Evolutionary conservation across 495 filamentous ascomycete species (phyloP), one percentile per base, ranked within the genome.

Genomic region (Cairneyella variabilis): DNA sequence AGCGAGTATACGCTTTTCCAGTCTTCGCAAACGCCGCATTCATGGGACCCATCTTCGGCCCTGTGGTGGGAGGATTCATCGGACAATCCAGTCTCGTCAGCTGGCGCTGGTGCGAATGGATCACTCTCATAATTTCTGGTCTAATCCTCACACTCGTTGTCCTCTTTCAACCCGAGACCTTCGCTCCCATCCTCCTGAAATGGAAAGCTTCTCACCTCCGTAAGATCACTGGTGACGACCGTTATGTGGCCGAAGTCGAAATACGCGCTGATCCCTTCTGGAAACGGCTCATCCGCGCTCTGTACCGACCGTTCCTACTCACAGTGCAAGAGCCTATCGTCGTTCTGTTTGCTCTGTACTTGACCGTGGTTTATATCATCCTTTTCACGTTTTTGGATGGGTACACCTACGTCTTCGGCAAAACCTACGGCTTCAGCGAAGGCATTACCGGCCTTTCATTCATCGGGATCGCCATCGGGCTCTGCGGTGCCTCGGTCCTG

Each of bases 41-140:
- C 28, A 51, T 69, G 16, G 66, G 74, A 9, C 75, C 76, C 4
- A 69, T 71, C 34, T 44, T 71, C 9, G 67, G 69, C 3, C 71
- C 69, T 16, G 54, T 76, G 2, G 59, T 80, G 16, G 84, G 82
- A 27, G 83, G 84, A 11, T 91, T 89, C 54, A 85, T 91, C 28
- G 86, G 86, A 56, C 71, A 86, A 46, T 83, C 72, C 53, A 78
- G 71, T 0, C 71, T 64, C 30, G 84, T 83, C 80, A 18, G 68
- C 75, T 89, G 86, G 84, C 75, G 85, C 18, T 91, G 87, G 89
- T 79, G 79, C 0, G 90, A 90, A 65, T 92, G 87, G 72, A 75
- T 87, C 7, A 76, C 88, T 2, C 64, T 89, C 2, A 91, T 91
- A 25, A 90, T 88, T 78, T 78, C 85, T 0, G 76, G 69, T 1